Conservation (phyloP, 208 protist species). For the Trichomonas tenax region DNA sequence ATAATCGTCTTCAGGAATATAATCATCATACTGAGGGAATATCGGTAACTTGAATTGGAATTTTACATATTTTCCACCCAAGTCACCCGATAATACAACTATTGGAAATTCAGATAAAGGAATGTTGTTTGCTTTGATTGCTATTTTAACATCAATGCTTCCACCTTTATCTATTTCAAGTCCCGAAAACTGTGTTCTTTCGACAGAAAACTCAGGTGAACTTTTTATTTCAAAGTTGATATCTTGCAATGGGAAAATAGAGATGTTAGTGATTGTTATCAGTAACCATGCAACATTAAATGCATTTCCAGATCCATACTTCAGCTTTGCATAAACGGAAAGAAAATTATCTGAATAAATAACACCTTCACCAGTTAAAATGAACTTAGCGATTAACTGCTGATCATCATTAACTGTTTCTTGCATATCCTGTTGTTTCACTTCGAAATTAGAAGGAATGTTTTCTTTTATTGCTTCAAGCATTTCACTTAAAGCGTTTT, state of each 20-base stretch:
- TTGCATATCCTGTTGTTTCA: background rate
- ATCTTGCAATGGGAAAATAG: background rate
- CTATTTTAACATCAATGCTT: too few species aligned
- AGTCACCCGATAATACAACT: background rate
- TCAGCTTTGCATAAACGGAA: background rate
- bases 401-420: background rate
- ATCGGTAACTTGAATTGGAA: background rate
- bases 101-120: background rate
- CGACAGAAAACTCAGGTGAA: background rate
- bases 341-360: background rate
- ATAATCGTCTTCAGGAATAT: background rate
- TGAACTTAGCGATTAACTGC: background rate
- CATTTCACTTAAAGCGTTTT: background rate
- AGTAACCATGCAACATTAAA: too few species aligned
- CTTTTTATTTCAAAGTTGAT: background rate
- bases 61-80: background rate
- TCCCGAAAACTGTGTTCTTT: background rate
- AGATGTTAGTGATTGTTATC: background rate
- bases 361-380: background rate
- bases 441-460: background rate
- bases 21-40: background rate
- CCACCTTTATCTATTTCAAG: background rate
- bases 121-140: background rate
- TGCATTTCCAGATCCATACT: too few species aligned
- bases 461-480: background rate